Evolutionary conservation across 306 rosid species (phyloP).

Genomic region (Herpetospermum pedunculosum): DNA sequence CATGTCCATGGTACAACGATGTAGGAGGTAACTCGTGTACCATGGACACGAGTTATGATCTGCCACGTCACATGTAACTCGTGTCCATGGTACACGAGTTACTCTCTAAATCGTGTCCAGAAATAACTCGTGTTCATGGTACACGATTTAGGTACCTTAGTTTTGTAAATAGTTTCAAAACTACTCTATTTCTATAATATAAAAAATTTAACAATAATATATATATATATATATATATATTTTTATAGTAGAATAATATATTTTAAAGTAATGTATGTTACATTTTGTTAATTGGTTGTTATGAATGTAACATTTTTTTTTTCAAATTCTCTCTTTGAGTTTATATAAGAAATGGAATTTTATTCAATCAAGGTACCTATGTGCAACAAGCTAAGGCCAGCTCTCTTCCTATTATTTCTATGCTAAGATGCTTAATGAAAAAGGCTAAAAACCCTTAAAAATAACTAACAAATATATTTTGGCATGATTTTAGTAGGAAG

Average conservation of each 20-base stretch:
- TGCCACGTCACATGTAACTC: too few relatives aligned
- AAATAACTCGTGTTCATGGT: too few relatives aligned
- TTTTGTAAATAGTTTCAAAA: too few relatives aligned
- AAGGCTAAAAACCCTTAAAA: background rate
- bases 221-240: too few relatives aligned
- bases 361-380: background rate
- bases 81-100: too few relatives aligned
- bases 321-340: background rate
- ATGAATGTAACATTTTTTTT: background rate
- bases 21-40: too few relatives aligned
- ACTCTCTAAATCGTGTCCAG: too few relatives aligned
- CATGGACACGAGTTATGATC: too few relatives aligned
- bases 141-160: too few relatives aligned
- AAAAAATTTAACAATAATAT: too few relatives aligned
- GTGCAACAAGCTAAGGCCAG: background rate
- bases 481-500: background rate
- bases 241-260: background rate
- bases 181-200: too few relatives aligned
- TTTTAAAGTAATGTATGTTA: background rate
- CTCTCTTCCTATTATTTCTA: background rate
- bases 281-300: background rate
- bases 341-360: background rate
- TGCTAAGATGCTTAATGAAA: background rate
- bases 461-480: background rate
- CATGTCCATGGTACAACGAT: too few relatives aligned